phyloP scores from a whole-genome alignment of 1,139 yeast genomes.

The Yueomyces sp. region DNA sequence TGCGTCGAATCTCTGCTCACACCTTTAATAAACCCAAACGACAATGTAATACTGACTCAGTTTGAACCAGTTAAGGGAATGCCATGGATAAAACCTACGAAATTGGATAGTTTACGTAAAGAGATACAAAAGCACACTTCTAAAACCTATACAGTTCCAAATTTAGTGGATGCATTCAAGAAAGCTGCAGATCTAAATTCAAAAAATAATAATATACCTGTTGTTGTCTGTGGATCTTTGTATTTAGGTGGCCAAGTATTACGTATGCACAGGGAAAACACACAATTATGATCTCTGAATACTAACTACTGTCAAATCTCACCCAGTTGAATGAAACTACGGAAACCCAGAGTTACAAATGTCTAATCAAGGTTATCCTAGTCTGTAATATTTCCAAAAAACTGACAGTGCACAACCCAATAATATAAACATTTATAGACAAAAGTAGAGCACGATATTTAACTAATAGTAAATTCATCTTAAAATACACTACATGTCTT shows the following conservation, averaged over 20 bases:
- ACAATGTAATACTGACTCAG: constrained; percentile 45
- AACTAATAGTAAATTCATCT: too few species aligned
- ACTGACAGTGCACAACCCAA: too few species aligned
- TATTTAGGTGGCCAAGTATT: constrained; percentile 64
- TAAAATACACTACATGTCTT: too few species aligned
- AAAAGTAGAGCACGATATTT: too few species aligned
- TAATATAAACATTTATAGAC: too few species aligned
- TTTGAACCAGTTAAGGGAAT: constrained; percentile 69
- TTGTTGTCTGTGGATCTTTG: constrained; percentile 67
- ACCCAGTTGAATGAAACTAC: too few species aligned
- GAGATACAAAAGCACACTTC: constrained; percentile 18
- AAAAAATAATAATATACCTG: constrained; percentile 23
- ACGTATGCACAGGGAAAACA: constrained; percentile 21
- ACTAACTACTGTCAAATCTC: too few species aligned
- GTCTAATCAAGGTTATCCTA: too few species aligned
- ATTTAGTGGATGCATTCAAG: background rate
- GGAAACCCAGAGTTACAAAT: too few species aligned
- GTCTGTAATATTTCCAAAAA: too few species aligned
- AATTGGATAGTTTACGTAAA: constrained; percentile 28
- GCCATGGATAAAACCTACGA: constrained; percentile 74
- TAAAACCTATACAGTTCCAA: background rate
- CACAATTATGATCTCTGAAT: too few species aligned
- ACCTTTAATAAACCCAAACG: constrained; percentile 37
- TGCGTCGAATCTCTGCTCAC: constrained; percentile 39
- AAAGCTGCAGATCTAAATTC: background rate